Base-by-base conservation (phyloP, 2,329 filamentous ascomycete genomes). In the Myriosclerotinia curreyana region DNA sequence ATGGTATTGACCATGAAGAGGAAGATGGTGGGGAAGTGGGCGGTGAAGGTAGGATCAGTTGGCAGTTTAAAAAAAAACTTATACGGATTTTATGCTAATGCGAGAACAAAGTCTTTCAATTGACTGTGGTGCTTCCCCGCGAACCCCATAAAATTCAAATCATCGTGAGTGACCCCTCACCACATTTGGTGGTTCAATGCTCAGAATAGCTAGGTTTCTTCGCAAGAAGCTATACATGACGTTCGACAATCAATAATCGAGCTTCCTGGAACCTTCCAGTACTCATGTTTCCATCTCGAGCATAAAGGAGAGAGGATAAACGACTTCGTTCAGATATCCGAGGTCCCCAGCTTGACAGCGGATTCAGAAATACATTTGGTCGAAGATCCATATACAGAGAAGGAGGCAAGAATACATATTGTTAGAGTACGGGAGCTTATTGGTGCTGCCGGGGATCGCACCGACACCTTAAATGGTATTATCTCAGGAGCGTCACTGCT, bases 261-360 rank as follows among this genome's bases (percentile, higher is more conserved):
- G 78, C 84, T 92, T 58, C 95, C 95, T 6, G 84, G 89, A 66
- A 96, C 94, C 60, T 95, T 97, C 79, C 92, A 96, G 78, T 97
- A 97, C 81, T 96, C 95, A 61, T 99, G 95, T 82, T 99, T 99
- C 81, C 95, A 99, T 79, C 87, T 99, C 72, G 93, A 98, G 79
- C 88, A 93, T 79, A 88, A 91, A 66, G 91, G 92, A 70, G 82
- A 90, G 77, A 89, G 90, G 69, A 89, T 99, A 82, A 98, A 98
- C 77, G 95, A 99, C 78, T 98, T 95, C 73, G 85, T 96, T 66
- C 89, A 96, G 76, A 84, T 99, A 67, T 92, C 91, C 62, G 94
- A 99, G 75, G 90, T 99, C 63, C 83, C 89, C 55, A 92, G 86
- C 64, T 84, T 99, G 63, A 85, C 86, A 61, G 78, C 88, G 42